Evolutionary conservation across 495 filamentous ascomycete species (phyloP).

Genomic region (Polyplosphaeria fusca): DNA sequence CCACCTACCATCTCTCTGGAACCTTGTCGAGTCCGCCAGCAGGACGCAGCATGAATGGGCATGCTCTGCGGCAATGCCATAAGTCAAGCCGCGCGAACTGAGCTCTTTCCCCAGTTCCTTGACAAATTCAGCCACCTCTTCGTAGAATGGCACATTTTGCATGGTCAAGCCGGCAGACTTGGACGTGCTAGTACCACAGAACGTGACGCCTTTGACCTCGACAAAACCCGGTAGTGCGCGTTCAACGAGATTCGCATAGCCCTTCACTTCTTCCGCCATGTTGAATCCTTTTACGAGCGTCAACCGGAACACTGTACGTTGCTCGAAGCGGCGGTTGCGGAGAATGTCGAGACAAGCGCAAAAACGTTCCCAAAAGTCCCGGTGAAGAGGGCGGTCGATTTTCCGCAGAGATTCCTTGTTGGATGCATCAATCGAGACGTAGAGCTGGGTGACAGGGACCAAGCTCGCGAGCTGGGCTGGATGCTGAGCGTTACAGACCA

Average conservation of each 20-base stretch:
- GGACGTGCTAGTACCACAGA: constrained; percentile 83
- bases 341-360: constrained; percentile 85
- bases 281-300: constrained; percentile 97
- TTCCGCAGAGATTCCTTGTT: constrained; percentile 81
- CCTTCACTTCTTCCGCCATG: constrained; percentile 84
- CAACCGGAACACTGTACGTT: constrained; percentile 91
- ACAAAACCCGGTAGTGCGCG: constrained; percentile 82
- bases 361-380: constrained; percentile 97
- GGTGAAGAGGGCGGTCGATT: constrained; percentile 88
- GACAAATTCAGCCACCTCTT: constrained; percentile 80
- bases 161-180: constrained; percentile 82
- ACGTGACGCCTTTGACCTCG: constrained; percentile 95
- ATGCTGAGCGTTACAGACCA: constrained; percentile 98
- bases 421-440: constrained; percentile 91
- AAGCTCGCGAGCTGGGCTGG: constrained; percentile 82
- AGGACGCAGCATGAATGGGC: constrained; percentile 90
- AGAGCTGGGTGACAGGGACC: constrained; percentile 83
- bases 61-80: constrained; percentile 93
- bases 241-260: constrained; percentile 86
- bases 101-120: constrained; percentile 65
- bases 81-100: constrained; percentile 62
- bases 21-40: constrained; percentile 69
- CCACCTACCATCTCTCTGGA: constrained; percentile 73
- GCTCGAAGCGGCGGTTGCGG: constrained; percentile 70
- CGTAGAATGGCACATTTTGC: constrained; percentile 94